phyloP scores from a whole-genome alignment of 352 stramenopile species.

The Blastocystis sp. region DNA sequence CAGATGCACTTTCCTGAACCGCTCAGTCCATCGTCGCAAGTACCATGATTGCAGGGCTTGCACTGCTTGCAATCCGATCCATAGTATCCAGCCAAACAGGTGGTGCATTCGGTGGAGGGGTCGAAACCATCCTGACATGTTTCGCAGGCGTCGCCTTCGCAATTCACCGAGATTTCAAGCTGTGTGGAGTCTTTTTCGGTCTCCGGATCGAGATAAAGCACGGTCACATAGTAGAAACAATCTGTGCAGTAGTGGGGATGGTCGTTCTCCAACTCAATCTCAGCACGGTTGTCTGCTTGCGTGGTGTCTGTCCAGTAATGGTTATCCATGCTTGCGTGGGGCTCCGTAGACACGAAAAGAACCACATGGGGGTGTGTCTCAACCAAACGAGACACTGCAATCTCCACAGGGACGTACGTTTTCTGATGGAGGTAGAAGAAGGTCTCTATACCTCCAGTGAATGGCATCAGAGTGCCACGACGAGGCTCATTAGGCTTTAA shows the following conservation, averaged over 20 bases:
- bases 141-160: not conserved
- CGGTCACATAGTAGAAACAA: slow-evolving; percentile 38
- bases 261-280: slow-evolving; percentile 12
- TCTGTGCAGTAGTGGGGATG: slow-evolving; percentile 17
- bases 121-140: slow-evolving; percentile 69
- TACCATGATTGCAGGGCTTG: slow-evolving; percentile 75
- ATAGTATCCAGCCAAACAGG: slow-evolving; percentile 73
- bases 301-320: slow-evolving; percentile 49
- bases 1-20: slow-evolving; percentile 77
- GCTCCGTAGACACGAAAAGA: not conserved
- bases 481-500: not conserved
- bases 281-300: slow-evolving; percentile 6
- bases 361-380: not conserved
- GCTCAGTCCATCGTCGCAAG: slow-evolving; percentile 74
- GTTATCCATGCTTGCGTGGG: slow-evolving; percentile 7
- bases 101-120: slow-evolving; percentile 70
- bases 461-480: not conserved
- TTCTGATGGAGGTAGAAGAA: slow-evolving; percentile 34
- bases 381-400: not conserved
- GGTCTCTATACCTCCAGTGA: slow-evolving; percentile 8
- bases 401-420: not conserved
- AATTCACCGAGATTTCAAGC: slow-evolving; percentile 6
- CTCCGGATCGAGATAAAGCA: slow-evolving; percentile 10
- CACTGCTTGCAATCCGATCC: slow-evolving; percentile 72
- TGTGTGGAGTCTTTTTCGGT: not conserved